Conservation (phyloP, 2,329 filamentous ascomycete species). For the Aspergillus felis region DNA sequence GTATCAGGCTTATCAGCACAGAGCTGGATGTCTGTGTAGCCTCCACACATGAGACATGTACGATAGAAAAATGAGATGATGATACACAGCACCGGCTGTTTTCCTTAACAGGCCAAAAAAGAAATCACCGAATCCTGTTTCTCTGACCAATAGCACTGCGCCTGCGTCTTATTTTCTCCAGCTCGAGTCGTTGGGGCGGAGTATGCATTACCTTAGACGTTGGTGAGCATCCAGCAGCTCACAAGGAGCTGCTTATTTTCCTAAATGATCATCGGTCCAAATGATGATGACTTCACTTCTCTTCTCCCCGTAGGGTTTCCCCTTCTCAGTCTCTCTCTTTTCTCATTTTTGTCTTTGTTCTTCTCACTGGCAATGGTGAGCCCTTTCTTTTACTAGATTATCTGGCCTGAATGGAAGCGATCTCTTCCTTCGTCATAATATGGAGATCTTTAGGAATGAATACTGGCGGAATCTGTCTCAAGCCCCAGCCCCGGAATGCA, state of each 20-base stretch:
- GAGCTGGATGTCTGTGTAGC: not conserved
- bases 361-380: not conserved
- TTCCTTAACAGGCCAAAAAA: not conserved
- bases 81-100: not conserved
- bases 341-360: not conserved
- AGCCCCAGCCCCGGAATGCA: not conserved
- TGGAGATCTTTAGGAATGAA: not conserved
- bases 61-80: not conserved
- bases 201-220: not conserved
- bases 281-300: not conserved
- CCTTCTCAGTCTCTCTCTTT: not conserved
- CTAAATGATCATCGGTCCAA: not conserved
- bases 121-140: not conserved
- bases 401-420: not conserved
- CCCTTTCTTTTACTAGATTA: not conserved
- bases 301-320: constrained; percentile 5
- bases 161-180: not conserved
- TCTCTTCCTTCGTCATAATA: not conserved
- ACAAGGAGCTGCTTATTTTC: not conserved
- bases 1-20: not conserved
- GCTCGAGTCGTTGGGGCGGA: not conserved
- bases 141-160: not conserved
- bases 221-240: not conserved
- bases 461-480: not conserved
- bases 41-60: constrained; percentile 2